Percentiles rank a stretch among this genome's conserved stretches.
These are phyloP conservation scores for Lepiota brunneoincarnata DNA, from an alignment of 768 basidiomycete species.

Conservation along the genomic window DNA sequence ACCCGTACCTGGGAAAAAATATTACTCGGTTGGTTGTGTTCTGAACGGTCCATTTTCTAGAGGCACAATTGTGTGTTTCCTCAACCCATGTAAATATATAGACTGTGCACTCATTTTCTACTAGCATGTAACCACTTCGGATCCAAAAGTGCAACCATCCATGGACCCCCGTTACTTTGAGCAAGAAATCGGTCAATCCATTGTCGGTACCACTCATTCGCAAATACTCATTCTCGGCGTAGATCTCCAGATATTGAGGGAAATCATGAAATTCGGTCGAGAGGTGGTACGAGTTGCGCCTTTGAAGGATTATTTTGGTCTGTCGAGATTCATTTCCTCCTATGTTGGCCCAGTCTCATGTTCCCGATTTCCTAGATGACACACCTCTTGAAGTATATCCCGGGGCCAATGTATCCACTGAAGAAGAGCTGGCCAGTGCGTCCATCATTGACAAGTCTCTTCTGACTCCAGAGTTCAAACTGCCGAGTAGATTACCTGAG, in stretches of 20 bases:
- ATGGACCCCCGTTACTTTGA: not conserved
- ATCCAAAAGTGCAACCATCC: not conserved
- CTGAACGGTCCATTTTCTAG: not conserved
- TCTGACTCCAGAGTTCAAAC: too few relatives aligned
- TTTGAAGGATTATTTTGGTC: not conserved
- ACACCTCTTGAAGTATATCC: too few relatives aligned
- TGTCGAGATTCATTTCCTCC: conserved; percentile 23
- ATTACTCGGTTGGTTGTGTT: not conserved
- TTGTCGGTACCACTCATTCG: too few relatives aligned
- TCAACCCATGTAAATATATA: too few relatives aligned
- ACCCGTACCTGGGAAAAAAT: not conserved
- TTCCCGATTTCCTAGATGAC: too few relatives aligned
- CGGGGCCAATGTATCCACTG: too few relatives aligned
- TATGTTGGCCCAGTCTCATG: too few relatives aligned
- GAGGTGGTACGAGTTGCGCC: not conserved
- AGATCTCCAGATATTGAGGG: not conserved
- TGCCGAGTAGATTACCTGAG: not conserved
- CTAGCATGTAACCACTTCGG: not conserved
- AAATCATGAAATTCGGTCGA: not conserved
- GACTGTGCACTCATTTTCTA: not conserved
- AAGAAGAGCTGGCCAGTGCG: too few relatives aligned
- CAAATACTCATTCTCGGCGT: not conserved
- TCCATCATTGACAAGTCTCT: too few relatives aligned
- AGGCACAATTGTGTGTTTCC: not conserved
- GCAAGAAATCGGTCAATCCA: not conserved